Conservation (phyloP, 164 flowering plant species). For the Vitis riparia region DNA sequence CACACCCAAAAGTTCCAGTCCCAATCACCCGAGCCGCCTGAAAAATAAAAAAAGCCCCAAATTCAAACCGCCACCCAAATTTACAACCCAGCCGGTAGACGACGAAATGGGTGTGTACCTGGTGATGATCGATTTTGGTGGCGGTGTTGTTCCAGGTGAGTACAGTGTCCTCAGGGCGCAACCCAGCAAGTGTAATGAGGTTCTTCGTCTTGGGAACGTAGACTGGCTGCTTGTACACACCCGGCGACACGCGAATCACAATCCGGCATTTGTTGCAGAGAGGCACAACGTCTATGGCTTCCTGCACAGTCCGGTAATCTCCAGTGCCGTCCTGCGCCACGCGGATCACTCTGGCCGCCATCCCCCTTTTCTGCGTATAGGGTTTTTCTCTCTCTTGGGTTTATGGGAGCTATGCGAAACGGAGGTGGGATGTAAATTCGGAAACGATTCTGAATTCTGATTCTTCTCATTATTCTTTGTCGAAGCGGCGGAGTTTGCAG, state of each 20-base stretch:
- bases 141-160: slow-evolving; percentile 93
- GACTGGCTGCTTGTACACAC: slow-evolving; percentile 76
- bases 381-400: neutral
- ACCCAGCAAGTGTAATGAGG: slow-evolving; percentile 74
- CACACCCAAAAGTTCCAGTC: slow-evolving; percentile 95
- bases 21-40: slow-evolving; percentile 78
- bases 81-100: slow-evolving; percentile 2
- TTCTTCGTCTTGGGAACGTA: slow-evolving; percentile 95
- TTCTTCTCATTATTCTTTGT: no score
- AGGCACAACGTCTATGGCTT: slow-evolving; percentile 81
- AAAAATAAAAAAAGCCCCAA: neutral
- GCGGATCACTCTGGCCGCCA: slow-evolving; percentile 44
- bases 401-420: no score
- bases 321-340: slow-evolving; percentile 78
- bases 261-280: slow-evolving; percentile 66
- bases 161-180: slow-evolving; percentile 63
- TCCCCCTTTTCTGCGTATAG: slow-evolving; percentile 1
- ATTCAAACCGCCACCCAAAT: neutral
- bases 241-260: slow-evolving; percentile 72
- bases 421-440: no score
- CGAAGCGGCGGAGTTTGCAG: no score
- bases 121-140: slow-evolving; percentile 79
- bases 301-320: slow-evolving; percentile 72
- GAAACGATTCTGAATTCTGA: no score
- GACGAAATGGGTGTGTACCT: slow-evolving; percentile 37